Base-by-base conservation (phyloP, 2,329 filamentous ascomycete species). In the Diplodia mutila region DNA sequence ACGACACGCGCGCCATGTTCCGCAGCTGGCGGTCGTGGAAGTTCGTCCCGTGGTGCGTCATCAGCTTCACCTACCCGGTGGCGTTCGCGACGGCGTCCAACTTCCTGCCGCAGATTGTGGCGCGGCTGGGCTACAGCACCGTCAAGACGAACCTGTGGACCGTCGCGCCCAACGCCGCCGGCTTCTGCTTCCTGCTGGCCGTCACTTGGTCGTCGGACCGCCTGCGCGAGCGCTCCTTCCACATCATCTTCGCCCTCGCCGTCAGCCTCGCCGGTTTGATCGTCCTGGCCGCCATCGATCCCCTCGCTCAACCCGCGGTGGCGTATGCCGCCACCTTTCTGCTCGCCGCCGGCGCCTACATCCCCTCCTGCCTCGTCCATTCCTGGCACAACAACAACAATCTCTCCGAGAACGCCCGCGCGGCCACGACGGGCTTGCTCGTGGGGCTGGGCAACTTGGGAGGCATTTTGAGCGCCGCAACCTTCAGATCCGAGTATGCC, bases 41-140 rank as follows among this genome's bases (percentile, higher is more conserved):
- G 67, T 81, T 85, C 59, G 72, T 78, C 0, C 71, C 80, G 0
- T 84, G 81, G 81, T 81, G 78, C 67, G 71, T 84, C 42, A 82
- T 84, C 65, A 75, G 77, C 4, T 81, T 84, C 70, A 84, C 81
- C 0, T 85, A 84, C 66, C 80, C 82, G 0, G 81, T 85, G 1
- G 82, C 82, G 0, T 85, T 84, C 70, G 74, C 80, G 23, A 82
- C 76, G 0, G 76, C 78, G 2, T 78, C 79, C 67, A 84, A 83
- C 67, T 85, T 85, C 72, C 79, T 85, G 16, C 83, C 83, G 0
- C 75, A 83, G 53, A 66, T 68, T 27, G 63, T 68, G n/a, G 53
- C 51, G 18, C 42, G 39, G 3, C 23, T 68, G 5, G 61, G 61
- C n/a, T 66, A 42, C 53, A 52, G 39, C 53, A 61, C 53, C 11